Conservation (phyloP, 164 flowering plant genomes). For the Santalum album region DNA sequence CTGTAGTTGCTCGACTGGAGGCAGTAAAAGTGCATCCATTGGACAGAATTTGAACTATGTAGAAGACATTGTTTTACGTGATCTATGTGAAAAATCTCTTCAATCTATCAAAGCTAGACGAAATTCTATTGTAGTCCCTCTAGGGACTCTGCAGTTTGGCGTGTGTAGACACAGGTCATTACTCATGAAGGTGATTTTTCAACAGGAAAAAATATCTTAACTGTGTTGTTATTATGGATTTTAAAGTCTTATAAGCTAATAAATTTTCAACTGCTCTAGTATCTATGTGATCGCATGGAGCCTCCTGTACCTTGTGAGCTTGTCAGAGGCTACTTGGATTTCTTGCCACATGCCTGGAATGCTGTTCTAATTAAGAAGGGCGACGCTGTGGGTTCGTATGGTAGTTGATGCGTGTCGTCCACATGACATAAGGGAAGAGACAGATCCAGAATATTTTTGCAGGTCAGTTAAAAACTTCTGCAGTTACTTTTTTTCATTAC, state of each 20-base stretch:
- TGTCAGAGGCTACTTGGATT: slow-evolving; percentile 90
- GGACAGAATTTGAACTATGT: slow-evolving; percentile 16
- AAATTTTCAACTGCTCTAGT: slow-evolving; percentile 33
- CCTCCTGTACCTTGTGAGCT: slow-evolving; percentile 97
- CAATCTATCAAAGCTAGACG: slow-evolving; percentile 45
- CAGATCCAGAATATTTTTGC: slow-evolving; percentile 75
- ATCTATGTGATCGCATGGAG: slow-evolving; percentile 82
- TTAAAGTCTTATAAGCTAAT: slow-evolving; percentile 11
- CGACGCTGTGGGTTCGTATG: slow-evolving; percentile 65
- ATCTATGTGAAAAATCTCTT: slow-evolving; percentile 76
- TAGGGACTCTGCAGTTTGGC: slow-evolving; percentile 78
- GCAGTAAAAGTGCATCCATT: slow-evolving; percentile 15
- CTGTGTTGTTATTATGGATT: background rate
- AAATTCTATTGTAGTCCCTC: slow-evolving; percentile 74
- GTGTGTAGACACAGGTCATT: slow-evolving; percentile 93
- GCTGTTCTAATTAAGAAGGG: slow-evolving; percentile 46
- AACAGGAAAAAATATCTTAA: background rate
- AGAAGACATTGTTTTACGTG: slow-evolving; percentile 41
- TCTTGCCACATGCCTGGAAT: slow-evolving; percentile 96
- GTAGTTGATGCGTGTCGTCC: slow-evolving; percentile 97
- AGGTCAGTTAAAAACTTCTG: too few relatives aligned
- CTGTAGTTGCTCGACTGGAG: slow-evolving; percentile 82
- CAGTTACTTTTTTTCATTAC: background rate
- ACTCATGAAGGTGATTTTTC: slow-evolving; percentile 74
- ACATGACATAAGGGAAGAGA: slow-evolving; percentile 83